Conservation (phyloP, 805 yeast genomes). For the Candida pseudoglaebosa region DNA sequence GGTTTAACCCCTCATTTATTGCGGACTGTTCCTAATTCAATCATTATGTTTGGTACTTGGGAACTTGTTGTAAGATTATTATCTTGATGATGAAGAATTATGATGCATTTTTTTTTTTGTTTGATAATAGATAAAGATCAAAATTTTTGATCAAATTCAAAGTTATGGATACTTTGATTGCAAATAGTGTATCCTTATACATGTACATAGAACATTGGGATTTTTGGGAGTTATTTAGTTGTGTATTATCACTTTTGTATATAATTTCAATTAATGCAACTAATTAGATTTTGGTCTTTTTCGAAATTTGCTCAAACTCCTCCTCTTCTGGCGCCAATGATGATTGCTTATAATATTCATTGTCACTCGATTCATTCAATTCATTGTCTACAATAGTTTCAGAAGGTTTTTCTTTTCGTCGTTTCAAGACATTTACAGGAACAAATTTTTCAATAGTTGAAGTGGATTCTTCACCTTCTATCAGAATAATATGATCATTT, state of each 20-base stretch:
- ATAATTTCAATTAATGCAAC: neutral
- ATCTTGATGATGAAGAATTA: slow-evolving; percentile 7
- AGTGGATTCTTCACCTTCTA: slow-evolving; percentile 1
- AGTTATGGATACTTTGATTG: neutral
- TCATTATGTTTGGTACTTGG: slow-evolving; percentile 99
- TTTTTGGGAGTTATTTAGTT: slow-evolving; percentile 4
- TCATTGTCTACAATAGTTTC: slow-evolving; percentile 5
- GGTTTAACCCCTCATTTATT: slow-evolving; percentile 95
- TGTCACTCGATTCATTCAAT: slow-evolving; percentile 4
- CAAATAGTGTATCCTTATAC: neutral
- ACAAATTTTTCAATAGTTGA: slow-evolving; percentile 5
- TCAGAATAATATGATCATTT: neutral
- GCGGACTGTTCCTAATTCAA: slow-evolving; percentile 96
- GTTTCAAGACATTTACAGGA: slow-evolving; percentile 8
- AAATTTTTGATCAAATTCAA: neutral
- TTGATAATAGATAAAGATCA: neutral
- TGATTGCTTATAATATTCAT: slow-evolving; percentile 3
- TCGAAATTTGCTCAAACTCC: slow-evolving; percentile 2
- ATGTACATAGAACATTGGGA: slow-evolving; percentile 6
- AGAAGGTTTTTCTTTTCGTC: slow-evolving; percentile 1
- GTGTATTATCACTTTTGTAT: slow-evolving; percentile 1
- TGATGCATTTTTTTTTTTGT: neutral
- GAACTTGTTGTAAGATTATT: slow-evolving; percentile 55
- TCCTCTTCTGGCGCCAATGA: slow-evolving; percentile 10
- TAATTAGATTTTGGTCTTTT: slow-evolving; percentile 4